phyloP scores from a whole-genome alignment of 139 green algal species.

The Mesotaenium endlicherianum region DNA sequence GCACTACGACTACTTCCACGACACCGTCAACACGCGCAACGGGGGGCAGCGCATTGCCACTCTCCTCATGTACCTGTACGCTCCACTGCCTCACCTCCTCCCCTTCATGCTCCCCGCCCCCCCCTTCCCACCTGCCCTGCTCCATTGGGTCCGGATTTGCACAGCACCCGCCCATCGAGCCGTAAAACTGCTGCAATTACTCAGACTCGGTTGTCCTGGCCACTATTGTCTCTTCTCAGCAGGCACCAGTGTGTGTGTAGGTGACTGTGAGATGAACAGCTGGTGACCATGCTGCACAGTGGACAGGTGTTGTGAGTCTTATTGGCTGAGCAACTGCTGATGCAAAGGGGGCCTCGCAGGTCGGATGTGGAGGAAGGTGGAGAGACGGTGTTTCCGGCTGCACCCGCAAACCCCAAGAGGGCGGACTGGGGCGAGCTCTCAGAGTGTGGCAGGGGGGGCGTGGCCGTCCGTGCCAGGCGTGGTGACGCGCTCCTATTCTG shows the following conservation, averaged over 20 bases:
- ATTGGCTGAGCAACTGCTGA: not conserved
- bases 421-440: slow-evolving; percentile 16
- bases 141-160: not conserved
- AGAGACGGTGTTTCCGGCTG: slow-evolving; percentile 66
- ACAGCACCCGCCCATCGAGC: not conserved
- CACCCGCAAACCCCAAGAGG: not conserved
- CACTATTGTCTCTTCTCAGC: too few relatives aligned
- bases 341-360: too few relatives aligned
- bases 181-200: not conserved
- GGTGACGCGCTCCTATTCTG: slow-evolving; percentile 66
- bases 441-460: slow-evolving; percentile 5
- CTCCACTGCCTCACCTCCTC: too few relatives aligned
- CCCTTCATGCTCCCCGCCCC: too few relatives aligned
- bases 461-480: slow-evolving; percentile 50
- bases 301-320: too few relatives aligned
- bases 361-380: slow-evolving; percentile 73
- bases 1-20: slow-evolving; percentile 71
- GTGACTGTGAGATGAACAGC: too few relatives aligned
- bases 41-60: slow-evolving; percentile 78
- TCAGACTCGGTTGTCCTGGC: too few relatives aligned
- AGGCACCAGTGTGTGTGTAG: too few relatives aligned
- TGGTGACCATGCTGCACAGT: too few relatives aligned
- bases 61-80: slow-evolving; percentile 77
- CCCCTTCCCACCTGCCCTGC: not conserved
- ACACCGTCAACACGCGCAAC: slow-evolving; percentile 62